A percentile compares a stretch with the other conserved stretches of the same genome.
Evolutionary conservation across 1,284 basidiomycete species (phyloP).

Genomic region (Apiotrichum laibachii): DNA sequence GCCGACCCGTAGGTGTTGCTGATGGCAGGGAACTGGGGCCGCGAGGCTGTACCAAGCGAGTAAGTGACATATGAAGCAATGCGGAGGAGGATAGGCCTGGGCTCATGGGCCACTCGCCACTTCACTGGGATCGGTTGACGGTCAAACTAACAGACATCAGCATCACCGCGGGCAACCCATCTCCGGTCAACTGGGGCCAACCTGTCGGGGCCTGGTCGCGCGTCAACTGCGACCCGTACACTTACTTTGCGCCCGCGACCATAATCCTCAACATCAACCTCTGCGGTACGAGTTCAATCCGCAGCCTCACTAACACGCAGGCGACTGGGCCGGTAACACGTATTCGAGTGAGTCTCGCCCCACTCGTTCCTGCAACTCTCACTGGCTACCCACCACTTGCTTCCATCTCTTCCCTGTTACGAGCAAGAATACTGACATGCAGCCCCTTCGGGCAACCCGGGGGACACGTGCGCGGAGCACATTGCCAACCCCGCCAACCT

Average conservation of each 20-base stretch:
- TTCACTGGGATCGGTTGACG: too few species aligned
- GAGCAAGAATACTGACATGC: neutral
- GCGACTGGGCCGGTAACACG: constrained; percentile 64
- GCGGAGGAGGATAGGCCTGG: too few species aligned
- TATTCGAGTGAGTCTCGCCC: constrained; percentile 52
- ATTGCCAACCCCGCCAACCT: constrained; percentile 59
- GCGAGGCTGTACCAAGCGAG: constrained; percentile 66
- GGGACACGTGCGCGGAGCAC: constrained; percentile 61
- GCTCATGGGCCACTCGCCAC: neutral
- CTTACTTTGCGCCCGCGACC: constrained; percentile 68
- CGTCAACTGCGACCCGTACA: constrained; percentile 61
- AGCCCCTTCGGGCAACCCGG: constrained; percentile 59
- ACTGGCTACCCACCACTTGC: neutral
- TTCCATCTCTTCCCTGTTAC: neutral
- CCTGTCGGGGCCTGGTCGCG: constrained; percentile 67
- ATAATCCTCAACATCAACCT: constrained; percentile 66
- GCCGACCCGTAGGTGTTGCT: neutral
- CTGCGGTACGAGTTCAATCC: constrained; percentile 32
- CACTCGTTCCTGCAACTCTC: neutral
- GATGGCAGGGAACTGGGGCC: constrained; percentile 61
- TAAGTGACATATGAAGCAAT: constrained; percentile 23
- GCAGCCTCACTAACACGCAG: constrained; percentile 17
- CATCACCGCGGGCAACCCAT: constrained; percentile 59
- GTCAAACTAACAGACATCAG: constrained; percentile 16
- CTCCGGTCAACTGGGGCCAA: constrained; percentile 64